Evolutionary conservation across 2,329 filamentous ascomycete species (phyloP).

Genomic region (Cladosporium velox): DNA sequence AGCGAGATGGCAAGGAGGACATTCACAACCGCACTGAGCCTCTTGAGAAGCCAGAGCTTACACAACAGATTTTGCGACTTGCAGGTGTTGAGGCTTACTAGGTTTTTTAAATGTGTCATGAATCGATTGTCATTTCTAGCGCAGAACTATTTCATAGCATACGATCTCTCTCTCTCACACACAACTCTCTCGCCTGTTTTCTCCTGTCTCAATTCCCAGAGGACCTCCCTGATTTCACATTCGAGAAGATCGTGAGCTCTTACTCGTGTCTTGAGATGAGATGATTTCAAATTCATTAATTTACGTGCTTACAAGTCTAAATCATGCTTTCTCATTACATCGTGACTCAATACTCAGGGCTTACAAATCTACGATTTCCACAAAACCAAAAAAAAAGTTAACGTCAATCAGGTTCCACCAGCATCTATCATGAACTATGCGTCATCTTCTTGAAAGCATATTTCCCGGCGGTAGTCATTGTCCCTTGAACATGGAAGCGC

Average conservation of each 20-base stretch:
- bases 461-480: conserved; percentile 21
- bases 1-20: conserved; percentile 41
- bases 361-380: not conserved
- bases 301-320: no score
- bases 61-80: conserved; percentile 38
- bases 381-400: not conserved
- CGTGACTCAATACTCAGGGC: not conserved
- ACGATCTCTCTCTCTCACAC: not conserved
- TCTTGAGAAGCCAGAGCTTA: conserved; percentile 42
- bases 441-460: conserved; percentile 22
- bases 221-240: no score
- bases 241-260: no score
- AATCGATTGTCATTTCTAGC: not conserved
- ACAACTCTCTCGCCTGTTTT: no score
- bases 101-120: conserved; percentile 43
- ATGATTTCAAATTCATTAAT: no score
- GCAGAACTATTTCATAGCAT: not conserved
- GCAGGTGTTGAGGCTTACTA: conserved; percentile 39
- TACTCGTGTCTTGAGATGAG: no score
- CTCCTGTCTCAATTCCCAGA: no score
- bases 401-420: not conserved
- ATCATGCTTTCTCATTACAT: no score
- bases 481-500: conserved; percentile 26
- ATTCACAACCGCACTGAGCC: conserved; percentile 43
- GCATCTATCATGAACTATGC: not conserved